phyloP scores from a whole-genome alignment of 1,284 basidiomycete genomes.

The Mycena sp. region DNA sequence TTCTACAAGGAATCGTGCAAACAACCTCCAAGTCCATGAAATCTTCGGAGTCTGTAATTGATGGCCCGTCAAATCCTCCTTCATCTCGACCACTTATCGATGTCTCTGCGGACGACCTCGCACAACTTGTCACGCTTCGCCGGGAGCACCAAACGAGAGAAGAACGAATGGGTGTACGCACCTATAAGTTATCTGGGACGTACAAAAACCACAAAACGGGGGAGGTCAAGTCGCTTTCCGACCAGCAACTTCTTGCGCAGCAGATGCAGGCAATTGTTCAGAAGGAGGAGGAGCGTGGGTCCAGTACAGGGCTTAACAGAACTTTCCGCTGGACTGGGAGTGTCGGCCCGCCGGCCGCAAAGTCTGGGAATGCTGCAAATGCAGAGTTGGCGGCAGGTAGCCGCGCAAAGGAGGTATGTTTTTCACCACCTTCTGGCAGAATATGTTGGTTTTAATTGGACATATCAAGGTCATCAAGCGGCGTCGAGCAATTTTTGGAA shows the following conservation, averaged over 20 bases:
- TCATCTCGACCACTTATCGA: neutral
- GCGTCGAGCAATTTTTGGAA: neutral
- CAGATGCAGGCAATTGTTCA: neutral
- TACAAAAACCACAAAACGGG: too few relatives aligned
- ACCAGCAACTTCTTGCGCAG: too few relatives aligned
- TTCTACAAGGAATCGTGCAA: too few relatives aligned
- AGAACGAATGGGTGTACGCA: neutral
- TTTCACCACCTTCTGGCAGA: too few relatives aligned
- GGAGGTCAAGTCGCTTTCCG: too few relatives aligned
- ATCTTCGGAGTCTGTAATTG: too few relatives aligned
- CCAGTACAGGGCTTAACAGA: neutral
- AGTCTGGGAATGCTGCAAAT: constrained; percentile 6
- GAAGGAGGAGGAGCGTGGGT: neutral
- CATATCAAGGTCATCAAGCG: neutral
- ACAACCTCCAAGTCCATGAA: too few relatives aligned
- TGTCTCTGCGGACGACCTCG: neutral
- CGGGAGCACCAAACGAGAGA: constrained; percentile 9
- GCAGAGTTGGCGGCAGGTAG: constrained; percentile 1
- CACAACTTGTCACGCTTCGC: neutral
- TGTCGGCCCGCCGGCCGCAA: neutral
- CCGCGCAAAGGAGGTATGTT: neutral
- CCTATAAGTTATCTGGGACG: too few relatives aligned
- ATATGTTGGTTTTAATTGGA: too few relatives aligned
- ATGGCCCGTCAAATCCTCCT: neutral
- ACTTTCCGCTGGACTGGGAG: neutral